A percentile compares a stretch with the other conserved stretches of the same genome.
These are phyloP conservation scores for Dioscorea zingiberensis DNA, from an alignment of 106 monocot genomes.

Conservation along the genomic window DNA sequence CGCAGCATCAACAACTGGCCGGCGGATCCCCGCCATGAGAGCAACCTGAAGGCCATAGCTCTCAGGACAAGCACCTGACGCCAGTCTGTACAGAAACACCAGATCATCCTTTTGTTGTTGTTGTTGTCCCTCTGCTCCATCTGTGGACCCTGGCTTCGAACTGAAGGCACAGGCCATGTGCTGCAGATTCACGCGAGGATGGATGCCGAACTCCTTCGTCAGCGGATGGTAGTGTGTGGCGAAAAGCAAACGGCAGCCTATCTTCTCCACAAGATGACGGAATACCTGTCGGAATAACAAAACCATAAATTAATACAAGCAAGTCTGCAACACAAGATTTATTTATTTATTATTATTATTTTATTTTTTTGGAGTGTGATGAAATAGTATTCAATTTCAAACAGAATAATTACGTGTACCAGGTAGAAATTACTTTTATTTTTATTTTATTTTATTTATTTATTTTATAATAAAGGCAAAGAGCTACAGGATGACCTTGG, in stretches of 20 bases:
- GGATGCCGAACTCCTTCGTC: conserved; percentile 83
- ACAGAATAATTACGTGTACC: no score
- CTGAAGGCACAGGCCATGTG: conserved; percentile 84
- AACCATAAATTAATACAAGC: no score
- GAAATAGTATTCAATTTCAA: no score
- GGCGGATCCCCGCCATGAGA: conserved; percentile 69
- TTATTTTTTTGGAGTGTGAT: no score
- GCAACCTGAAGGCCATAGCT: conserved; percentile 95
- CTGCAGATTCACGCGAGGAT: conserved; percentile 73
- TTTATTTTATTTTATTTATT: no score
- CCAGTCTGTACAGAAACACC: conserved; percentile 77
- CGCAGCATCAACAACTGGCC: conserved; percentile 51
- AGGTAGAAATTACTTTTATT: no score
- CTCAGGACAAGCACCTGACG: conserved; percentile 70
- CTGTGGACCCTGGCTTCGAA: conserved; percentile 8
- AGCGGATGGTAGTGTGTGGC: conserved; percentile 96
- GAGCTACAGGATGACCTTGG: no score
- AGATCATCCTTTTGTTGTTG: conserved; percentile 24
- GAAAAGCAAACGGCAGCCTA: conserved; percentile 76
- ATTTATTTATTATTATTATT: no score
- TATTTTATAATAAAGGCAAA: no score
- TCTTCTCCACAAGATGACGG: conserved; percentile 79
- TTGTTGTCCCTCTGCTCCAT: no score
- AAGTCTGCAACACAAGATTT: no score
- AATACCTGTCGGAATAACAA: conserved; percentile 41